phyloP scores from a whole-genome alignment of 331 rosid genomes.

The Stylosanthes scabra region DNA sequence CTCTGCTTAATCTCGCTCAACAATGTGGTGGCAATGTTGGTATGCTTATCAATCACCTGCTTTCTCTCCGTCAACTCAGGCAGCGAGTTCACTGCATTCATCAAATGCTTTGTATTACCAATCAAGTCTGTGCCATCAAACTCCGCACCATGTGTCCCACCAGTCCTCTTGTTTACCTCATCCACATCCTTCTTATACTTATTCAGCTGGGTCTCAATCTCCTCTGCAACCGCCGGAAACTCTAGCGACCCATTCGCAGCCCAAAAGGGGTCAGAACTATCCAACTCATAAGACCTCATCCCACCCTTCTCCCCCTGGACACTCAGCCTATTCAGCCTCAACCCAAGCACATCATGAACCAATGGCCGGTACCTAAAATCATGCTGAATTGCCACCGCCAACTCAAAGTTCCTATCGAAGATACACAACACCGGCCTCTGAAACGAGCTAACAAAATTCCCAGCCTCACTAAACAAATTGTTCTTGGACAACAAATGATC shows the following conservation, averaged over 20 bases:
- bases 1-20: conserved; percentile 94
- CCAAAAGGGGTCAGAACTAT: conserved; percentile 84
- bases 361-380: conserved; percentile 87
- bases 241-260: conserved; percentile 71
- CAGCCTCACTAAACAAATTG: conserved; percentile 80
- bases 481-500: conserved; percentile 84
- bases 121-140: conserved; percentile 85
- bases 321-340: conserved; percentile 79
- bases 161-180: conserved; percentile 87
- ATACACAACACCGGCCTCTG: conserved; percentile 87
- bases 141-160: conserved; percentile 78
- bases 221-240: conserved; percentile 89
- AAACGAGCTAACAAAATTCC: conserved; percentile 72
- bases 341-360: conserved; percentile 85
- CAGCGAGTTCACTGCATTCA: conserved; percentile 92
- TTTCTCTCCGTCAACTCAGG: conserved; percentile 90
- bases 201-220: conserved; percentile 82
- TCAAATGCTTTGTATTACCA: conserved; percentile 89
- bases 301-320: conserved; percentile 89
- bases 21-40: conserved; percentile 83
- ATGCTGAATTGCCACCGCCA: conserved; percentile 89
- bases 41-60: conserved; percentile 93
- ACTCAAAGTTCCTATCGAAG: conserved; percentile 83
- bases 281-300: conserved; percentile 81
- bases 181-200: conserved; percentile 91